Evolutionary conservation across 1,284 basidiomycete genomes (phyloP).

Genomic region (Thelephora terrestris): DNA sequence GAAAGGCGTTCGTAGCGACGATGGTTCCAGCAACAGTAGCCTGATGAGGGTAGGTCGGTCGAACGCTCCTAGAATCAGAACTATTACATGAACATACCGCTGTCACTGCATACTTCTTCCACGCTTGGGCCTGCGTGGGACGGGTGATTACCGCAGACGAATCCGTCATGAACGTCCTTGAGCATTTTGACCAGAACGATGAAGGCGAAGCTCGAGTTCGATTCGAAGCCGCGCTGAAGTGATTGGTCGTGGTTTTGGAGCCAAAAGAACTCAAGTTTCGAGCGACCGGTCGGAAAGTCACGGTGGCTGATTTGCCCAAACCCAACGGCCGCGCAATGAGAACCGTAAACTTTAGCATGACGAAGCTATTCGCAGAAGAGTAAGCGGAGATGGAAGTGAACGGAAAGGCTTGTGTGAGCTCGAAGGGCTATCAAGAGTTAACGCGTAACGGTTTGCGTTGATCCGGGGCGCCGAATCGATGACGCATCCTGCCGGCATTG

Average conservation of each 20-base stretch:
- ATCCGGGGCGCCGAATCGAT: too few species aligned
- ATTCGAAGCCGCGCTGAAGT: conserved; percentile 19
- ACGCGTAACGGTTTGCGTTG: too few species aligned
- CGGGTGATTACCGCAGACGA: conserved; percentile 27
- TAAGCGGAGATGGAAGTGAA: too few species aligned
- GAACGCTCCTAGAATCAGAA: neutral
- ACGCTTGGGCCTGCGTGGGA: conserved; percentile 30
- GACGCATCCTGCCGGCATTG: too few species aligned
- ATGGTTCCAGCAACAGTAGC: conserved; percentile 61
- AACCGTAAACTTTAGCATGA: too few species aligned
- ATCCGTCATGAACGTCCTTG: conserved; percentile 35
- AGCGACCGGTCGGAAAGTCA: conserved; percentile 1
- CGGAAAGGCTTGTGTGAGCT: too few species aligned
- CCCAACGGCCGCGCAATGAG: too few species aligned
- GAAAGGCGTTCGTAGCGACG: conserved; percentile 49
- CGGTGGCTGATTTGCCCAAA: too few species aligned
- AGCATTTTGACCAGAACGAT: conserved; percentile 14
- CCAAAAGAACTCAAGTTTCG: conserved; percentile 23
- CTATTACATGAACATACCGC: conserved; percentile 26
- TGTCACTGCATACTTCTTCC: conserved; percentile 40
- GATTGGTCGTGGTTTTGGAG: conserved; percentile 15
- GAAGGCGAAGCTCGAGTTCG: conserved; percentile 14
- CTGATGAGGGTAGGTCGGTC: conserved; percentile 24
- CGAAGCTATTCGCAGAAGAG: too few species aligned
- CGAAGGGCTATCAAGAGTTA: too few species aligned